A percentile compares a stretch with the other conserved stretches of the same genome.
These are phyloP conservation scores for Leccinum pachyderme DNA, from an alignment of 1,284 basidiomycete species.

Conservation along the genomic window DNA sequence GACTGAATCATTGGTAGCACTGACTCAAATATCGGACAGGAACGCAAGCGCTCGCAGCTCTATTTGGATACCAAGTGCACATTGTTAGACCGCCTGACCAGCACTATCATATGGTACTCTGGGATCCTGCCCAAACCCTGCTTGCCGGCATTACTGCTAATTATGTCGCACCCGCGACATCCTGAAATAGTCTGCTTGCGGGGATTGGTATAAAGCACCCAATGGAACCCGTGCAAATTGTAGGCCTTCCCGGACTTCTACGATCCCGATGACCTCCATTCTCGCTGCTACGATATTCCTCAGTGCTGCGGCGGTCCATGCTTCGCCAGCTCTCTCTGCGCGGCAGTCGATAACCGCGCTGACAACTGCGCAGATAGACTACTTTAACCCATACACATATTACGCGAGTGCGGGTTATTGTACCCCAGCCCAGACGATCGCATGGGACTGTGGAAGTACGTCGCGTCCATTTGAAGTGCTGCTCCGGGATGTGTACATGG, in stretches of 20 bases:
- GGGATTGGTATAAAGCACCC: not conserved
- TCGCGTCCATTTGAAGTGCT: not conserved
- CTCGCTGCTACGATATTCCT: conserved; percentile 16
- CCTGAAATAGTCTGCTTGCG: not conserved
- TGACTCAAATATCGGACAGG: no score
- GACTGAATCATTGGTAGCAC: not conserved
- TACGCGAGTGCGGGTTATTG: conserved; percentile 63
- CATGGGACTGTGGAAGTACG: conserved; percentile 63
- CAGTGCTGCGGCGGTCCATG: conserved; percentile 14
- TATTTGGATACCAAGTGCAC: not conserved
- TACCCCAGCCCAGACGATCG: conserved; percentile 39
- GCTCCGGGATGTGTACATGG: not conserved
- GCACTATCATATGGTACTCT: conserved; percentile 12
- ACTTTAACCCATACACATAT: conserved; percentile 53
- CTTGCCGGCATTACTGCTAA: conserved; percentile 6
- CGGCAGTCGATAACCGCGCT: conserved; percentile 43
- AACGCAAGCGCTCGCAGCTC: not conserved
- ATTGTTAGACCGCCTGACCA: not conserved
- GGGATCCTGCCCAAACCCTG: not conserved
- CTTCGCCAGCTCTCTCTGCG: conserved; percentile 24
- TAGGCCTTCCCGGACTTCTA: not conserved
- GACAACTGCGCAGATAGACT: conserved; percentile 40
- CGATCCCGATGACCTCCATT: conserved; percentile 17
- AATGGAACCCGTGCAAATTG: not conserved
- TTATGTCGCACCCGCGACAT: not conserved